A percentile compares a stretch with the other conserved stretches of the same genome.
Conservation (phyloP, 2,329 filamentous ascomycete species). For the Beauveria sp. region DNA sequence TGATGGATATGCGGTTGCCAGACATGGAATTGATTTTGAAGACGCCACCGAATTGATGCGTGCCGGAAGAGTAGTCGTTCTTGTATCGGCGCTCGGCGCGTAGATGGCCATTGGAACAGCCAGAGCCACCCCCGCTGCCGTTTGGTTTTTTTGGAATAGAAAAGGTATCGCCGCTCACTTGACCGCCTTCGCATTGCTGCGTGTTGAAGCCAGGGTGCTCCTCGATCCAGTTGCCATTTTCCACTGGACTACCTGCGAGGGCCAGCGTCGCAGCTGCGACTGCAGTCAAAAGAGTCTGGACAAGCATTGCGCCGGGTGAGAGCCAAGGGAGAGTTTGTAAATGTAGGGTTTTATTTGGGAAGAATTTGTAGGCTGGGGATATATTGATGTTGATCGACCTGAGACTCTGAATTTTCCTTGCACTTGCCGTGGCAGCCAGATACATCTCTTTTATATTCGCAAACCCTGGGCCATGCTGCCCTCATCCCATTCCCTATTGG, state of each 20-base stretch:
- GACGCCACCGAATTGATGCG: constrained; percentile 16
- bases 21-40: constrained; percentile 19
- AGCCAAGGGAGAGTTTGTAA: not conserved
- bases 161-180: constrained; percentile 5
- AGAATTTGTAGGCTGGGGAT: too few species aligned
- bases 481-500: not conserved
- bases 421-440: not conserved
- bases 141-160: not conserved
- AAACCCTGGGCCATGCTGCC: not conserved
- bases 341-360: not conserved
- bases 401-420: not conserved
- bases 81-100: constrained; percentile 11
- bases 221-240: constrained; percentile 6
- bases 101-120: constrained; percentile 10
- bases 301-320: not conserved
- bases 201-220: not conserved
- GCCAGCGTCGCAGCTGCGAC: not conserved
- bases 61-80: constrained; percentile 7
- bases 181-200: constrained; percentile 7
- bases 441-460: not conserved
- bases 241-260: constrained; percentile 4
- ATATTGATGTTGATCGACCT: not conserved
- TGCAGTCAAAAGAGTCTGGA: not conserved
- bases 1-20: constrained; percentile 17
- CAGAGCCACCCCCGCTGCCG: not conserved